Percentiles rank a stretch among this genome's conserved stretches.
Evolutionary conservation across 2,329 filamentous ascomycete genomes (phyloP).

Genomic region (Aspergillus piperis): DNA sequence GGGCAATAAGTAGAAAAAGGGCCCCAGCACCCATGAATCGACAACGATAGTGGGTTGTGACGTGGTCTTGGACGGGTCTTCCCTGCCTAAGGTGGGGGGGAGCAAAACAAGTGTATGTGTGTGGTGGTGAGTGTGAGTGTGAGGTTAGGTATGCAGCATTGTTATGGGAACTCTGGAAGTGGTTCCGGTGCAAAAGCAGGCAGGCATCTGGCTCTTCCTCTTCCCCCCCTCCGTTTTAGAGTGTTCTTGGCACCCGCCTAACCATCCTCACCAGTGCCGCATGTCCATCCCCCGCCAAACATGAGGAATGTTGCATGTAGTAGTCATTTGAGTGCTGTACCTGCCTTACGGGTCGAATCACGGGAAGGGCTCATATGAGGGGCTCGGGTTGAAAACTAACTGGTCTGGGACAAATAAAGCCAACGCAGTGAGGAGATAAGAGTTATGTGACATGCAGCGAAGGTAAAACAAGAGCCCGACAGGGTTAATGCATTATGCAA

Average conservation of each 20-base stretch:
- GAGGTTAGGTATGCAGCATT: conserved; percentile 9
- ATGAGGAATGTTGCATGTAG: conserved; percentile 1
- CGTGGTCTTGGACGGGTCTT: neutral
- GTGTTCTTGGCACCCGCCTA: conserved; percentile 20
- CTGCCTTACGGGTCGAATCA: neutral
- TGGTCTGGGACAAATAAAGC: neutral
- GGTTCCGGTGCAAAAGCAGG: neutral
- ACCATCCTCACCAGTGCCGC: conserved; percentile 3
- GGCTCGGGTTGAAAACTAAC: too few species aligned
- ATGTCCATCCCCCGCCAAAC: conserved; percentile 12
- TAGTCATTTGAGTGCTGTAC: neutral
- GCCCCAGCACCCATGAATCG: neutral
- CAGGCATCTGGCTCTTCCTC: neutral
- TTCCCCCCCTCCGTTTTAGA: conserved; percentile 17
- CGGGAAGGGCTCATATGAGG: neutral
- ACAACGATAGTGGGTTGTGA: neutral
- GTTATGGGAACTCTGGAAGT: conserved; percentile 2
- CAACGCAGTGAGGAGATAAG: neutral
- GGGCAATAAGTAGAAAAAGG: neutral
- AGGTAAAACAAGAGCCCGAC: neutral
- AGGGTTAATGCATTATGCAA: conserved; percentile 22
- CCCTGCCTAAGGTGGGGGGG: neutral
- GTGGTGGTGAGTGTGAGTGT: neutral
- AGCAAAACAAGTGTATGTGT: neutral
- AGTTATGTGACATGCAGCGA: conserved; percentile 3